A percentile compares a stretch with the other conserved stretches of the same genome.
Evolutionary conservation across 768 basidiomycete species (phyloP).

Genomic region (Russula griseocarnosa): DNA sequence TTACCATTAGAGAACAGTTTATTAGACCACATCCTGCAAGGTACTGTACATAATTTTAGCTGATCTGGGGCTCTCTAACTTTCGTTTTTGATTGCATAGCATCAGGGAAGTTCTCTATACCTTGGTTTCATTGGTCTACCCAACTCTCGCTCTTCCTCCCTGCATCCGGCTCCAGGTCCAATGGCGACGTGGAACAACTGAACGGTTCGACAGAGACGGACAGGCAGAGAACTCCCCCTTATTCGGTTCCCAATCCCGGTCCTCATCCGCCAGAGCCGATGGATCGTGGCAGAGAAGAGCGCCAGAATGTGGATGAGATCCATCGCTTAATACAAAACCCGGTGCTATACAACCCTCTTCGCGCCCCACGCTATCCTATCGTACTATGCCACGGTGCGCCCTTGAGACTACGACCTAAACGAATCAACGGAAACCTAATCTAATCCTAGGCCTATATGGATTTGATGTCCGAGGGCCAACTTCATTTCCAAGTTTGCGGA

Average conservation of each 20-base stretch:
- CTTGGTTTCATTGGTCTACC: constrained; percentile 22
- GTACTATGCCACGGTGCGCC: constrained; percentile 88
- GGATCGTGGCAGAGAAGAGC: background rate
- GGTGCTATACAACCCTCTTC: constrained; percentile 68
- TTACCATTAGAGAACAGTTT: constrained; percentile 4
- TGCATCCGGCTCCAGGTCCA: background rate
- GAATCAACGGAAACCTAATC: background rate
- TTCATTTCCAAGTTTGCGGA: constrained; percentile 49
- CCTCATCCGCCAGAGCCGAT: background rate
- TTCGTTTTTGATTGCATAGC: constrained; percentile 1
- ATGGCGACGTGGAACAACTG: background rate
- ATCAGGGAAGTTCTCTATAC: background rate
- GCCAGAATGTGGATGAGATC: constrained; percentile 44
- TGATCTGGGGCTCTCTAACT: background rate
- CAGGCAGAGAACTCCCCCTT: background rate
- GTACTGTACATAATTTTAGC: background rate
- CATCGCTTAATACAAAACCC: constrained; percentile 75
- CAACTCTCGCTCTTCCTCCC: constrained; percentile 11
- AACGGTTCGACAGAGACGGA: background rate
- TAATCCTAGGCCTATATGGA: constrained; percentile 74
- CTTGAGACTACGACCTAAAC: background rate
- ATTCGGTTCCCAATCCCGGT: background rate
- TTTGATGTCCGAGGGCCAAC: constrained; percentile 92
- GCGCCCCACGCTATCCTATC: constrained; percentile 82
- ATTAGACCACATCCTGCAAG: constrained; percentile 11